A percentile compares a stretch with the other conserved stretches of the same genome.
Conservation (phyloP, 768 basidiomycete species). For the Russula griseocarnosa region DNA sequence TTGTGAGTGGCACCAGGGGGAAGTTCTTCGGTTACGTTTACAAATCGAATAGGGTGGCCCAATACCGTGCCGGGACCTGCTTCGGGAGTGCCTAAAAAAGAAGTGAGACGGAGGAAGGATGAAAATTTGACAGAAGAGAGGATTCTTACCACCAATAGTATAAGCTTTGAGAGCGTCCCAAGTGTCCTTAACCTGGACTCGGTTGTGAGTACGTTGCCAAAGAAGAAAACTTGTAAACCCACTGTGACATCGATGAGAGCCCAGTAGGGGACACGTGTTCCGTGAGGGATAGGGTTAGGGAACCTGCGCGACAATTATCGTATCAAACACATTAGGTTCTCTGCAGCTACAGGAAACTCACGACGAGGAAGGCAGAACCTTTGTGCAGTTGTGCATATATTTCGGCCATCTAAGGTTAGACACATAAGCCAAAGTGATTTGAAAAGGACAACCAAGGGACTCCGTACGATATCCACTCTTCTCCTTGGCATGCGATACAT, state of each 20-base stretch:
- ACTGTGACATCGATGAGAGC: slow-evolving; percentile 3
- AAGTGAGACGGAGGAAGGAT: not conserved
- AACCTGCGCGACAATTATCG: not conserved
- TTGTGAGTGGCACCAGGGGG: not conserved
- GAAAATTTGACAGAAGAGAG: not conserved
- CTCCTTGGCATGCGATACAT: slow-evolving; percentile 5
- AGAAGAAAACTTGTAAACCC: not conserved
- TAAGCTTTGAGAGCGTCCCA: not conserved
- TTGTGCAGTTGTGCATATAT: not conserved
- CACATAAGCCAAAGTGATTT: not conserved
- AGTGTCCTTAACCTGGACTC: not conserved
- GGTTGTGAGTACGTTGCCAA: not conserved
- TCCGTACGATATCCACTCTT: slow-evolving; percentile 2
- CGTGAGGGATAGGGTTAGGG: not conserved
- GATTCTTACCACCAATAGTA: not conserved
- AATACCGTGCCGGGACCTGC: not conserved
- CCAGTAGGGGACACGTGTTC: slow-evolving; percentile 3
- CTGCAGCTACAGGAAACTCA: not conserved
- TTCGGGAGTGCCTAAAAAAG: not conserved
- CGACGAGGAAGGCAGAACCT: not conserved
- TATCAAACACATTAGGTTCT: not conserved
- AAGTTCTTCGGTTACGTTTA: not conserved
- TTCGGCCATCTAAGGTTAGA: not conserved
- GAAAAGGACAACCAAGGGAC: not conserved
- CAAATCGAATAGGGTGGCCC: not conserved